Evolutionary conservation across 1,139 yeast species (phyloP), one percentile per base, ranked within the genome.

Genomic region (Yamadazyma diddensiae): DNA sequence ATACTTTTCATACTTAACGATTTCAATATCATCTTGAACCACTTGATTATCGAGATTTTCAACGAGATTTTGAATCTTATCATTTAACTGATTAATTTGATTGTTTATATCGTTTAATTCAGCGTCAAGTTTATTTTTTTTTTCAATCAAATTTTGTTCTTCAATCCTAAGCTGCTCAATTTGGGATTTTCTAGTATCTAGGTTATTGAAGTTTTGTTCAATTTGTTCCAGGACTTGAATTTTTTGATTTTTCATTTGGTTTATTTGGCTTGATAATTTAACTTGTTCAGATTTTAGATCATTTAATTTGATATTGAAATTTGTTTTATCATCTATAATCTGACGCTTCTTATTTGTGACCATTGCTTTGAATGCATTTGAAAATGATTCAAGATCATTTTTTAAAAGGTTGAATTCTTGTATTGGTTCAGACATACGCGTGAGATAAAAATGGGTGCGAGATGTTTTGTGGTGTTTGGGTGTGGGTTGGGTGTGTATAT

Each of bases 1-100:
- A 36, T 71, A 63, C 31, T 55, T 53, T 37, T 73, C 78, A 41
- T 59, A 71, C 33, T 66, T 60, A 23, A 59, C 47, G 14, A 73
- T 57, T 32, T 70, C 65, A 4, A 62, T 64, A 34, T 55, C 50
- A 35, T 71, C 76, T 16, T 53, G 52, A 17, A 53, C 49, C 70
- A 13, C 49, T 59, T 12, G 58, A 46, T 21, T 41, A 52, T 16
- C 53, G 52, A 29, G 55, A 45, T 63, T 34, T 61, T 57, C 12
- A 52, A 55, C 28, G 33, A 46, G 36, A 19, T 42, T 35, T 8
- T 39, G 36, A 20, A 55, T 44, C 18, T 50, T 46, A 12, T 43
- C 45, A 19, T 50, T 50, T 16, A 59, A 41, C 7, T 37, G 32
- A 12, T 42, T 43, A 2, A 59, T 49, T 14, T 54, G 54, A 2